A percentile compares a stretch with the other conserved stretches of the same genome.
These are phyloP conservation scores for Eucalyptus curtisii DNA, from an alignment of 345 rosid species.

Conservation along the genomic window DNA sequence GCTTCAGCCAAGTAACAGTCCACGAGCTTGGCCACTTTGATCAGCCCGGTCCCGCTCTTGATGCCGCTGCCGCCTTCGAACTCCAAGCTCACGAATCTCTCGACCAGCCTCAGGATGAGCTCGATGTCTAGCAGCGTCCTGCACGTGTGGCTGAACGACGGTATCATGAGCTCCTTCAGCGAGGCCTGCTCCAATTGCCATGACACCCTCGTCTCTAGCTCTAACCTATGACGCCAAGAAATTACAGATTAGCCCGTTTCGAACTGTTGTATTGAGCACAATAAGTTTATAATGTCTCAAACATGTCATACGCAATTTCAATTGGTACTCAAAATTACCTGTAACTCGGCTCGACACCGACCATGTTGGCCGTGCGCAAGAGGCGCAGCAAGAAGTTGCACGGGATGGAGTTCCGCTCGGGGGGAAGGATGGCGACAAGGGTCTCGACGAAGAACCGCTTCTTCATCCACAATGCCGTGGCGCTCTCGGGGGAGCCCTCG, in stretches of 20 bases:
- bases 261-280: background rate
- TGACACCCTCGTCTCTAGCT: slow-evolving; percentile 66
- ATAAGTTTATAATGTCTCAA: no score
- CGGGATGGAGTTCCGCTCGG: slow-evolving; percentile 68
- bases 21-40: slow-evolving; percentile 74
- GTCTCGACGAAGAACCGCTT: slow-evolving; percentile 72
- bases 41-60: slow-evolving; percentile 32
- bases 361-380: slow-evolving; percentile 72
- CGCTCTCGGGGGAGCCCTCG: slow-evolving; percentile 33
- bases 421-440: slow-evolving; percentile 67
- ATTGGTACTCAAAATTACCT: background rate
- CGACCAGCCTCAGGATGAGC: slow-evolving; percentile 57
- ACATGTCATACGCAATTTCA: background rate
- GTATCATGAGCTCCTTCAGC: slow-evolving; percentile 78
- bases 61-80: slow-evolving; percentile 36
- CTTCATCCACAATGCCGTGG: slow-evolving; percentile 58
- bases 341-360: slow-evolving; percentile 40
- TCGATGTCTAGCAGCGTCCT: slow-evolving; percentile 69
- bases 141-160: slow-evolving; percentile 79
- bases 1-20: slow-evolving; percentile 74
- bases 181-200: slow-evolving; percentile 90
- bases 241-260: background rate
- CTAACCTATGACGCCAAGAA: background rate
- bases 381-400: slow-evolving; percentile 83
- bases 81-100: slow-evolving; percentile 34